These are phyloP conservation scores for Gastrolobium villosum DNA, from an alignment of 306 rosid species.

Conservation along the genomic window DNA sequence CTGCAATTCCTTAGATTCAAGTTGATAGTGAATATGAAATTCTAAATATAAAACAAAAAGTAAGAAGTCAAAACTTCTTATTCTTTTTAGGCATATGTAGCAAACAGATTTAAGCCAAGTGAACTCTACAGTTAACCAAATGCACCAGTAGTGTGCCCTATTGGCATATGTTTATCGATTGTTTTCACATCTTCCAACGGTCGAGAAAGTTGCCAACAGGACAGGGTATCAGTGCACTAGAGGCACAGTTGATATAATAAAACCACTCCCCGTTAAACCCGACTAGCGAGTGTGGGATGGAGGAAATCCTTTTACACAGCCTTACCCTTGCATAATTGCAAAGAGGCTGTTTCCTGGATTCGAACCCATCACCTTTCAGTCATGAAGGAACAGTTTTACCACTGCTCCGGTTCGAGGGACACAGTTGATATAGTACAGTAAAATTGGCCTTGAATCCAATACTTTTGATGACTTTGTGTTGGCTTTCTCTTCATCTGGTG, in stretches of 20 bases:
- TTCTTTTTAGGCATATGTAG: not conserved
- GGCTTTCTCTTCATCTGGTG: not conserved
- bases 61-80: not conserved
- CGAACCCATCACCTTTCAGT: too few relatives aligned
- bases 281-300: too few relatives aligned
- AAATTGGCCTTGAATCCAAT: constrained; percentile 20
- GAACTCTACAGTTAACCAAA: not conserved
- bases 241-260: not conserved
- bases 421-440: not conserved
- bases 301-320: too few relatives aligned
- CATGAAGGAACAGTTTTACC: too few relatives aligned
- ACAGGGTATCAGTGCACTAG: not conserved
- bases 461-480: constrained; percentile 16
- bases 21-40: not conserved
- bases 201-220: not conserved
- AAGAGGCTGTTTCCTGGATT: too few relatives aligned
- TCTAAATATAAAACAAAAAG: not conserved
- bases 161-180: not conserved
- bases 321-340: too few relatives aligned
- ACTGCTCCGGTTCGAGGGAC: too few relatives aligned
- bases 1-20: constrained; percentile 3
- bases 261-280: too few relatives aligned
- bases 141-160: not conserved
- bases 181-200: constrained; percentile 15
- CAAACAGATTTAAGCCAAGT: constrained; percentile 11